Conservation (phyloP, 306 rosid species). For the Fragaria vesca region DNA sequence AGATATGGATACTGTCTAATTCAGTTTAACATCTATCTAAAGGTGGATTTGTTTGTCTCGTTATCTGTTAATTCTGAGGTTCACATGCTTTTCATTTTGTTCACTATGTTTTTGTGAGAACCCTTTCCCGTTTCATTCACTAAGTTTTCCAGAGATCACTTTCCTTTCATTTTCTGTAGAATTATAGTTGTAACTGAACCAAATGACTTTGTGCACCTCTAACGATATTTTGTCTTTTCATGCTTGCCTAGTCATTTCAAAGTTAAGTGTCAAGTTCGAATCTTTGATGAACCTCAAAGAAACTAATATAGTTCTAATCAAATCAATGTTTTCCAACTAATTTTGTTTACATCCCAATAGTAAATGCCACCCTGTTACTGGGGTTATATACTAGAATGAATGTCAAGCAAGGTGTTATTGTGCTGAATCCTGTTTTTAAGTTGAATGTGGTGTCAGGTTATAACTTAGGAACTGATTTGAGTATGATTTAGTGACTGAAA, state of each 20-base stretch:
- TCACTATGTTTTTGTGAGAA: neutral
- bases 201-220: neutral
- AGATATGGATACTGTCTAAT: conserved; percentile 3
- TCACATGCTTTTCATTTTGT: neutral
- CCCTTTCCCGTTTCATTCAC: neutral
- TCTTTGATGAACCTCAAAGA: neutral
- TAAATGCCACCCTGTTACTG: neutral
- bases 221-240: neutral
- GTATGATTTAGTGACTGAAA: neutral
- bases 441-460: neutral
- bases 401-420: neutral
- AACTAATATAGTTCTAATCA: neutral
- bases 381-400: neutral
- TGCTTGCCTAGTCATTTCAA: neutral
- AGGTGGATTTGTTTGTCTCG: neutral
- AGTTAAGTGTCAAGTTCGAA: neutral
- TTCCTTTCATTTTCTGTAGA: neutral
- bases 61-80: neutral
- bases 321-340: neutral
- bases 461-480: neutral
- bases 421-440: neutral
- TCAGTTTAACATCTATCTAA: too few relatives aligned
- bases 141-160: neutral
- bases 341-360: neutral
- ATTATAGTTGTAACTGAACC: neutral